Evolutionary conservation across 345 rosid species (phyloP), one percentile per base, ranked within the genome.

Genomic region (Rhodamnia argentea): DNA sequence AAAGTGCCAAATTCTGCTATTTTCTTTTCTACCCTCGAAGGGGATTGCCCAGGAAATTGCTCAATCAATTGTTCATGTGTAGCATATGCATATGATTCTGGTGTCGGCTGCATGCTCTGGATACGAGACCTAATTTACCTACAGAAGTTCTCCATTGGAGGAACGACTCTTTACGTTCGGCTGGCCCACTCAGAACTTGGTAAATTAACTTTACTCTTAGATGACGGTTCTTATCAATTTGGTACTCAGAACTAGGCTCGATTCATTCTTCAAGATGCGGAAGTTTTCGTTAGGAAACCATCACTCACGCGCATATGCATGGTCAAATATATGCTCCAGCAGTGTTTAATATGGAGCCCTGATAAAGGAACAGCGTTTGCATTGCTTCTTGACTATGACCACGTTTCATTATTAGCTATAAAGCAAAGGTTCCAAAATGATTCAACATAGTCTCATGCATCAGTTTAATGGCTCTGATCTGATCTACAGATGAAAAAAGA

Each of bases 101-200:
- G 87, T 6, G 29, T 86, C 53, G 87, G 91, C 20, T 90, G 90
- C 62, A 62, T 88, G 85, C 57, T 54, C 55, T 88, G 90, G 91
- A 83, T n/a, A 3, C 59, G 22, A 50, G 78, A 42, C 55, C 81
- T 90, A 70, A 60, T 85, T 0, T 89, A 89, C 10, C 40, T 90
- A 13, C 86, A 23, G 29, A 83, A 85, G 37, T 62, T 85, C 53
- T 55, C 88, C 13, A 12, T 2, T 32, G 85, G 82, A 7, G 87
- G 86, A 58, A 84, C 83, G 11, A 83, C 84, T 62, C 82, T 90
- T 23, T 84, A 85, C 62, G 47, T 90, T 75, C 82, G 87, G 23
- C 47, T 90, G 26, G 82, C 88, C 23, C 26, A 82, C 27, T 26
- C 54, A 5, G 90, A 88, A 58, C 84, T 88, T 11, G 86, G 90